phyloP scores from a whole-genome alignment of 371 early-diverging fungal species.

The Lichtheimia hyalospora region DNA sequence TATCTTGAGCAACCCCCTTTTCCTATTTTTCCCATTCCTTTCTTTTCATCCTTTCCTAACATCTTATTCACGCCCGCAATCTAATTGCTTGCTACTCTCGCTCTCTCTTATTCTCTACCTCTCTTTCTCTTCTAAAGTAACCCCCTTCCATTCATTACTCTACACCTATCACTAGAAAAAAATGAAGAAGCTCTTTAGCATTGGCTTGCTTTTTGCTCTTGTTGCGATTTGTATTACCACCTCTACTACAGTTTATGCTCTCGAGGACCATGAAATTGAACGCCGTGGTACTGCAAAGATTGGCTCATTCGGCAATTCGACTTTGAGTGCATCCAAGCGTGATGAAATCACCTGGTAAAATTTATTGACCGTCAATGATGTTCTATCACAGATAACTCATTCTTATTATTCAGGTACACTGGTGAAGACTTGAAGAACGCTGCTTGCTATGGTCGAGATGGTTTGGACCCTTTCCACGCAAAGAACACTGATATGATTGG shows the following conservation, averaged over 20 bases:
- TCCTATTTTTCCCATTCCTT: neutral
- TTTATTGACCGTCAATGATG: neutral
- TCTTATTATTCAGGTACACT: constrained; percentile 32
- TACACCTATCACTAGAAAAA: neutral
- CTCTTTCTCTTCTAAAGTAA: constrained; percentile 4
- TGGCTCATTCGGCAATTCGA: constrained; percentile 27
- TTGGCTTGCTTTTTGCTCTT: constrained; percentile 9
- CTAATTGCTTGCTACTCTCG: constrained; percentile 3
- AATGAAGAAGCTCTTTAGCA: constrained; percentile 9
- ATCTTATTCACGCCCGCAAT: constrained; percentile 5
- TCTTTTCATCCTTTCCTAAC: constrained; percentile 10
- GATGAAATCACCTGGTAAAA: constrained; percentile 48
- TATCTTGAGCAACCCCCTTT: neutral
- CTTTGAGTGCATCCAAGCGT: constrained; percentile 26
- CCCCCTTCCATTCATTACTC: constrained; percentile 14
- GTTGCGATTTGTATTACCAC: constrained; percentile 5
- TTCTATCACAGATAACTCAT: neutral
- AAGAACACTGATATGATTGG: constrained; percentile 42
- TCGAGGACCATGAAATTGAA: constrained; percentile 21
- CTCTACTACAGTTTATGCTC: neutral
- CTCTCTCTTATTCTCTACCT: constrained; percentile 14
- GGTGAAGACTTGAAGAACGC: constrained; percentile 50
- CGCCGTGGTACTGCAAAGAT: constrained; percentile 39
- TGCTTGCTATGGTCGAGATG: constrained; percentile 51
- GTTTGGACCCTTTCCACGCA: constrained; percentile 41